Base-by-base conservation (phyloP, 306 rosid genomes). In the Senna tora region DNA sequence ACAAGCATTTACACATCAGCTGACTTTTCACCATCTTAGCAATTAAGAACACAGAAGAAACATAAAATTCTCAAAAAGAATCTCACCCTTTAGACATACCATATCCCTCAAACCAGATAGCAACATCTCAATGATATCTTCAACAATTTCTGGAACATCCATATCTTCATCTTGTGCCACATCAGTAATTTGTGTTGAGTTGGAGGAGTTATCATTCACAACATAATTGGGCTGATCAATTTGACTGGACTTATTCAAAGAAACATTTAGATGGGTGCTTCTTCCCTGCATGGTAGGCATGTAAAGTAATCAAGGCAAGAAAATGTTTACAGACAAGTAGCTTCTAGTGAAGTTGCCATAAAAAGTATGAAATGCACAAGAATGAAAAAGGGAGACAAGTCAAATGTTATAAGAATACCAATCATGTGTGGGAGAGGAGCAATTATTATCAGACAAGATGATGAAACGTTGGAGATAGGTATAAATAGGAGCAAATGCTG, bases 61-160 rank as follows among this genome's bases (percentile, higher is more conserved):
- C 36, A 52, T 21, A 74, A 84, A 84, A 79, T 52, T 80, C 63
- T 66, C 74, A 54, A 80, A 8, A 77, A 70, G 62, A 60, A 71
- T 76, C 84, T 79, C 83, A 80, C 81, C 84, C 85, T 70, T 74
- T 67, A 46, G 68, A 83, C 92, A 80, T 87, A 94, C 98, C 92
- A 91, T 89, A 75, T 94, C 97, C 88, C 84, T 86, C 87, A 94
- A 80, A 69, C 98, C 98, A 66, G 87, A 83, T 41, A 94, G 86
- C 79, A 91, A 69, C 90, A 84, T 86, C 88, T 94, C 98, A 82
- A 94, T 89, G 72, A 94, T 94, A 90, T 94, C 98, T 84, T 94
- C 98, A 60, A 94, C 82, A 57, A 87, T 72, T 79, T 89, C 99
- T 58, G 97, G 96, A 77, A 94, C 89, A 67, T 89, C 99, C 90